Percentiles rank a stretch among this genome's conserved stretches.
Conservation (phyloP, 495 filamentous ascomycete species). For the Tuber brumale region DNA sequence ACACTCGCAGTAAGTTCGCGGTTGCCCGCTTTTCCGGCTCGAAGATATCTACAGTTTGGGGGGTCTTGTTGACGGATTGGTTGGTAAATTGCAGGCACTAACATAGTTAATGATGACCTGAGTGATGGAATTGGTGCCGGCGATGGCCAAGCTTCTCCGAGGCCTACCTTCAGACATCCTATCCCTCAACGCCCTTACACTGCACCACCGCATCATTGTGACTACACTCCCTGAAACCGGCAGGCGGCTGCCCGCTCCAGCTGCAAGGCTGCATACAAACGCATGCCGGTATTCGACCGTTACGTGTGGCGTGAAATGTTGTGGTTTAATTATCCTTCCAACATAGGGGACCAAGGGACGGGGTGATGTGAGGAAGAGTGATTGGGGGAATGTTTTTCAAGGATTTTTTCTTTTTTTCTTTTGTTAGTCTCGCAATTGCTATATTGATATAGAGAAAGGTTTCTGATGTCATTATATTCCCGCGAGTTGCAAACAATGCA, state of each 20-base stretch:
- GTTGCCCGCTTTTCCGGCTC: neutral
- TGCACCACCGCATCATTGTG: conserved; percentile 28
- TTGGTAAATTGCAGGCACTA: neutral
- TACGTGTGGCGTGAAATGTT: neutral
- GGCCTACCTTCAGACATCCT: conserved; percentile 3
- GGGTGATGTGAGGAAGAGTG: neutral
- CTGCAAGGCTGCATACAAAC: neutral
- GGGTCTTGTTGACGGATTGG: neutral
- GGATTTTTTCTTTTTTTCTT: neutral
- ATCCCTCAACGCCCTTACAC: conserved; percentile 31
- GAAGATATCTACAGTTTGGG: neutral
- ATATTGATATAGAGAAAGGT: neutral
- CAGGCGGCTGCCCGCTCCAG: neutral
- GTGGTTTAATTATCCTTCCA: neutral
- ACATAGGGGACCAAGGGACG: neutral
- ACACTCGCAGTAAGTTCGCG: conserved; percentile 5
- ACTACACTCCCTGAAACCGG: neutral
- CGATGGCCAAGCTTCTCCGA: neutral
- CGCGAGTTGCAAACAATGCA: neutral
- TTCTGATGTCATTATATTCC: neutral
- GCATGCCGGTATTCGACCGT: neutral
- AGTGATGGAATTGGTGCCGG: neutral
- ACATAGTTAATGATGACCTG: neutral
- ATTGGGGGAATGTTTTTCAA: neutral
- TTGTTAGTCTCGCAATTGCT: neutral